A percentile compares a stretch with the other conserved stretches of the same genome.
phyloP scores from a whole-genome alignment of 2,329 filamentous ascomycete species.

The Cordyceps militaris region DNA sequence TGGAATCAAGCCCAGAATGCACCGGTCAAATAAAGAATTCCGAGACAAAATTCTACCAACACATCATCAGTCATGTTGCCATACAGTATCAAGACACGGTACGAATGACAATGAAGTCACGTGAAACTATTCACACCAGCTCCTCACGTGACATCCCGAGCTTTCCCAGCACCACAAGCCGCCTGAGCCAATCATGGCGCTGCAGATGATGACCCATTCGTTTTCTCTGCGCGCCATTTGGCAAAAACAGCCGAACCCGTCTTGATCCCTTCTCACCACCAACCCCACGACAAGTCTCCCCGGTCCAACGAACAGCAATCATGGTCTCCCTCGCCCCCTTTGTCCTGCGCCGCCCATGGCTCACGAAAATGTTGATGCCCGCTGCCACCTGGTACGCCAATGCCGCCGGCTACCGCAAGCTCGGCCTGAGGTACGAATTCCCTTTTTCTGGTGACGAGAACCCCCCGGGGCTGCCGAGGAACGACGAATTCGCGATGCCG shows the following conservation, averaged over 20 bases:
- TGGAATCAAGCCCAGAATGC: neutral
- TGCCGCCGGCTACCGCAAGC: slow-evolving; percentile 84
- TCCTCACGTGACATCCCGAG: slow-evolving; percentile 27
- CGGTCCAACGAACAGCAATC: slow-evolving; percentile 39
- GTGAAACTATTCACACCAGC: neutral
- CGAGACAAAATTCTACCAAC: neutral
- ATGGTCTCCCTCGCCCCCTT: slow-evolving; percentile 66
- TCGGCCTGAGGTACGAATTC: slow-evolving; percentile 71
- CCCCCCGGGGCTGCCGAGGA: neutral
- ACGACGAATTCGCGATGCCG: neutral
- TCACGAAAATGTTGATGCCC: slow-evolving; percentile 68
- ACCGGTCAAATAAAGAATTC: neutral
- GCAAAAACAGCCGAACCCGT: slow-evolving; percentile 14
- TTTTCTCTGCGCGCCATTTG: slow-evolving; percentile 15
- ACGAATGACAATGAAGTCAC: neutral
- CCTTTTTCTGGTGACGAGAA: neutral
- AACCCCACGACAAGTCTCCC: neutral
- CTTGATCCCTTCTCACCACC: slow-evolving; percentile 4
- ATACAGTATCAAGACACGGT: neutral
- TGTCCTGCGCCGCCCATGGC: slow-evolving; percentile 79
- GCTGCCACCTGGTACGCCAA: slow-evolving; percentile 83
- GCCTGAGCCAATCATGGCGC: slow-evolving; percentile 21
- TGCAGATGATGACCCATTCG: slow-evolving; percentile 23
- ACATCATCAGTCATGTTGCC: neutral
- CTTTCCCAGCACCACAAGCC: slow-evolving; percentile 21